Base-by-base conservation (phyloP, 352 stramenopile species). In the Salisapilia sapeloensis region DNA sequence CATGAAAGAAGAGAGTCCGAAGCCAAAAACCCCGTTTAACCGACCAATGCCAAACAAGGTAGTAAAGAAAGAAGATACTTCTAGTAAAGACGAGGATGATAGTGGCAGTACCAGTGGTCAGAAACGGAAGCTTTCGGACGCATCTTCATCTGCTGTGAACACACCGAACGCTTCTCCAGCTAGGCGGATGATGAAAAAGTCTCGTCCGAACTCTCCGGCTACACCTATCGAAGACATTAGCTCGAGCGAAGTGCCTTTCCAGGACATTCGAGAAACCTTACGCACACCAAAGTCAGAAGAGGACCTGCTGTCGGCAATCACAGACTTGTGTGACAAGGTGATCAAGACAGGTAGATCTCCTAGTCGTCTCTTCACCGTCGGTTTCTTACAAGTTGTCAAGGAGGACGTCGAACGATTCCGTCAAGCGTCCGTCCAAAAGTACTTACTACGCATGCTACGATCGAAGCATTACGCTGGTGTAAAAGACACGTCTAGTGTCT, bases 381-480 rank as follows among this genome's bases (percentile, higher is more conserved):
- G 59, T 0, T 46, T 86, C 4, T 53, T 86, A 26, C 53, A 50
- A 26, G 59, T 35, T 13, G 71, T 80, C 6, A 71, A 71, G 23
- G 56, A 83, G 34, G 40, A 67, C 10, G 49, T 57, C 1, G 44
- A 53, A 50, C 50, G 61, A 9, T 90, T 86, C 31, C 15, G 46
- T 1, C 48, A 66, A 7, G 60, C 71, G 16, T 37, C 46, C 0
- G 49, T 85, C 19, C 46, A 84, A 9, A 91, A 91, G 40, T 84
- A 82, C 42, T 29, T 91, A 12, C 24, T 86, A 17, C 69, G 69
- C 2, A 28, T 91, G 16, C 38, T 91, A 19, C 63, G 75, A n/a
- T 84, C 71, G 3, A 86, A 86, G 47, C 59, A 87, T 46, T 84
- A 90, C 38, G 7, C 59, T 19, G 62, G 60, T 8, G 35, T 50